A percentile compares a stretch with the other conserved stretches of the same genome.
phyloP scores from a whole-genome alignment of 306 rosid species.

The Trichosanthes truncata region DNA sequence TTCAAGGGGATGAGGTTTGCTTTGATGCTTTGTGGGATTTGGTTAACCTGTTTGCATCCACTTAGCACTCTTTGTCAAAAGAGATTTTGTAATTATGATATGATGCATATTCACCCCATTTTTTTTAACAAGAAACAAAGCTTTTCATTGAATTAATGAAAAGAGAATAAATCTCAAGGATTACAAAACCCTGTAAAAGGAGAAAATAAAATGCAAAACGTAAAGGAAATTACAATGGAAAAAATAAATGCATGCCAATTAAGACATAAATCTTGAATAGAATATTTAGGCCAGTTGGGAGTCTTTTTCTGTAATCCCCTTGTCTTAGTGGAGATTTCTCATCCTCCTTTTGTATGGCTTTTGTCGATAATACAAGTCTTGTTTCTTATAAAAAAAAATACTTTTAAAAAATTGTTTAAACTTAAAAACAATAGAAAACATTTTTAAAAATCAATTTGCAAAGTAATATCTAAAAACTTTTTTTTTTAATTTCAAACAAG shows the following conservation, averaged over 20 bases:
- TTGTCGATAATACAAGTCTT: neutral
- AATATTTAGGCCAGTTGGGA: neutral
- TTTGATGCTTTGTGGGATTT: neutral
- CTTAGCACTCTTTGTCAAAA: neutral
- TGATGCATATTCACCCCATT: neutral
- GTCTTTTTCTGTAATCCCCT: neutral
- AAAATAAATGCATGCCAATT: too few species aligned
- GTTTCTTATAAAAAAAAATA: neutral
- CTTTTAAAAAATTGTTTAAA: neutral
- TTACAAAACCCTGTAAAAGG: too few species aligned
- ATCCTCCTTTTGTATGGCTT: neutral
- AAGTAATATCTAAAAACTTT: neutral
- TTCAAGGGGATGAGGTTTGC: neutral
- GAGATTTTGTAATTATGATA: neutral
- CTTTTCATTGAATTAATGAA: too few species aligned
- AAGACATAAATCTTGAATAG: too few species aligned
- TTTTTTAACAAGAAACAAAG: too few species aligned
- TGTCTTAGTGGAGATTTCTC: neutral
- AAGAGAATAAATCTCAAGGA: too few species aligned
- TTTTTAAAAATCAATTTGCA: neutral
- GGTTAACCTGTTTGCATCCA: neutral
- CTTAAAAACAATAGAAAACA: neutral
- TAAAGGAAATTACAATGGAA: too few species aligned
- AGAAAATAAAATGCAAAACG: too few species aligned
- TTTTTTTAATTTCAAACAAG: neutral